Evolutionary conservation across 192 early-diverging fungal genomes (phyloP).

Genomic region (Backusella psychrophila): DNA sequence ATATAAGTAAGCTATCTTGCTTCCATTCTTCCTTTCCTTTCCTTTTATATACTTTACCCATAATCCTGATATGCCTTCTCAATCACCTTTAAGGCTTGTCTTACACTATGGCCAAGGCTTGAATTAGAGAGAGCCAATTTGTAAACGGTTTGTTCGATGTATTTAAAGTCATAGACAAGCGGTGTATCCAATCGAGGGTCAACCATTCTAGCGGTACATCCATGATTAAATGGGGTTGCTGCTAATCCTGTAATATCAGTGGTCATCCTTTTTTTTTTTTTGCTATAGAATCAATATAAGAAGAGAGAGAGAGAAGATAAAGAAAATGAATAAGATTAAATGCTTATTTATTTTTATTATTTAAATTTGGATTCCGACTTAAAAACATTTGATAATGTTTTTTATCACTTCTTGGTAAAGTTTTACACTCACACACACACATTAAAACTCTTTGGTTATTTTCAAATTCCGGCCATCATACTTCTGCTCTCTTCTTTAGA

Average conservation of each 20-base stretch:
- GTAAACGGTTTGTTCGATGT: conserved; percentile 38
- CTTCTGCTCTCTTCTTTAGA: neutral
- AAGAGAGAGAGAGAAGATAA: neutral
- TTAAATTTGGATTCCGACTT: neutral
- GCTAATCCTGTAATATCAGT: neutral
- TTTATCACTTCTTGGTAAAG: neutral
- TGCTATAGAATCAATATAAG: neutral
- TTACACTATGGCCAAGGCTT: conserved; percentile 20
- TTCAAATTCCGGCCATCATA: neutral
- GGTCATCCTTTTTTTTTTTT: neutral
- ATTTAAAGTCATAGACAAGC: conserved; percentile 27
- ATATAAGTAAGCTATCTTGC: neutral
- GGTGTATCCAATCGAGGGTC: conserved; percentile 21
- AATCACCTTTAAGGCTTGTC: conserved; percentile 50
- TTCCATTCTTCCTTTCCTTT: neutral
- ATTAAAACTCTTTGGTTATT: neutral
- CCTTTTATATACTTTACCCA: conserved; percentile 44
- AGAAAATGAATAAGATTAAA: neutral
- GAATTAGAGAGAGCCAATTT: conserved; percentile 32
- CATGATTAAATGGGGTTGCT: conserved; percentile 7
- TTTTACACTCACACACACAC: neutral
- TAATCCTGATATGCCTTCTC: conserved; percentile 52
- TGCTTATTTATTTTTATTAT: neutral
- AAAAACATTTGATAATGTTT: neutral
- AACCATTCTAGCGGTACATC: conserved; percentile 16